A percentile compares a stretch with the other conserved stretches of the same genome.
These are phyloP conservation scores for Septoria linicola DNA, from an alignment of 2,329 filamentous ascomycete species.

Conservation along the genomic window DNA sequence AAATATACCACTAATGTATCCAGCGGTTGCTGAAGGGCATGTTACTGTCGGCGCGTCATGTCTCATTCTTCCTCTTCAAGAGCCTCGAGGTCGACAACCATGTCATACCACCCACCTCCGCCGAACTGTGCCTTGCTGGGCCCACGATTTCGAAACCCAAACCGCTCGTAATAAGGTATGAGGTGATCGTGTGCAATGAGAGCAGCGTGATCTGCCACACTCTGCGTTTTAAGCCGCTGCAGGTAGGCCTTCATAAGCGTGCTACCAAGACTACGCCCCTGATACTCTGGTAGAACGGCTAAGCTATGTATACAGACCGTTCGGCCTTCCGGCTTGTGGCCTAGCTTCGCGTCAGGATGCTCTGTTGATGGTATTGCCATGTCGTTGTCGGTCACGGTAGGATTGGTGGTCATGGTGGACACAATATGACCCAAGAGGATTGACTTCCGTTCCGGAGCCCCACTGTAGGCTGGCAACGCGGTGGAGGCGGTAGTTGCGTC, in stretches of 20 bases:
- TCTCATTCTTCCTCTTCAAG: conserved; percentile 9
- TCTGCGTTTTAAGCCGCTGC: conserved; percentile 69
- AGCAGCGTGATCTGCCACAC: conserved; percentile 68
- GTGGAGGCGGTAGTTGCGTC: conserved; percentile 57
- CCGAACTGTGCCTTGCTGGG: conserved; percentile 69
- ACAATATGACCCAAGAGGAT: conserved; percentile 77
- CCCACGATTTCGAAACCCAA: conserved; percentile 70
- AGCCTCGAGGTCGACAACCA: conserved; percentile 56
- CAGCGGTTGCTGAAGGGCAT: too few relatives aligned
- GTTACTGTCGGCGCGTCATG: too few relatives aligned
- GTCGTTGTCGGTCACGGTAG: conserved; percentile 67
- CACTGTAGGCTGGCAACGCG: conserved; percentile 60
- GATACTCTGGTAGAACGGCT: conserved; percentile 72
- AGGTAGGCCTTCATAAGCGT: conserved; percentile 74
- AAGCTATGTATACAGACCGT: conserved; percentile 82
- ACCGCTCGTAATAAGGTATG: conserved; percentile 71
- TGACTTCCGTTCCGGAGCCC: conserved; percentile 57
- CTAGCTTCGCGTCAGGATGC: conserved; percentile 52
- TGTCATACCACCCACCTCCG: conserved; percentile 77
- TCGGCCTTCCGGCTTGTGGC: conserved; percentile 70
- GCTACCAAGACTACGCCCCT: conserved; percentile 70
- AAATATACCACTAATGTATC: too few relatives aligned
- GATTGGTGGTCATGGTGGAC: conserved; percentile 65
- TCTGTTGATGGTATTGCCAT: conserved; percentile 65
- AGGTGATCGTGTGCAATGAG: conserved; percentile 75